A percentile compares a stretch with the other conserved stretches of the same genome.
phyloP scores from a whole-genome alignment of 2,329 filamentous ascomycete species.

The Ramularia endophylla region DNA sequence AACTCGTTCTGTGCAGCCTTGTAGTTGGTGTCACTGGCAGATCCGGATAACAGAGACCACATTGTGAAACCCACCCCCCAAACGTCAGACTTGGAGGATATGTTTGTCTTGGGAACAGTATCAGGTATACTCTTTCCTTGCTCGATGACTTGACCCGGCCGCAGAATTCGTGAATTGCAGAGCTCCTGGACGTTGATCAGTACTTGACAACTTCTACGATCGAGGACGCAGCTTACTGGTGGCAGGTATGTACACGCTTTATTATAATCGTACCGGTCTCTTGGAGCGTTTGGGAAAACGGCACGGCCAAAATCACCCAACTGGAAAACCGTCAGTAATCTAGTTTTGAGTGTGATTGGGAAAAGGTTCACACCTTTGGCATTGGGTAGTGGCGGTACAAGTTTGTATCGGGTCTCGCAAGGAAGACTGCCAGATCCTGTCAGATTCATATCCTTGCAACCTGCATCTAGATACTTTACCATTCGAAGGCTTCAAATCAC shows the following conservation, averaged over 20 bases:
- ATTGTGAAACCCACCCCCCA: conserved; percentile 13
- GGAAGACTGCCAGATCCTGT: conserved; percentile 6
- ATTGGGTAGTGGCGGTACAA: conserved; percentile 7
- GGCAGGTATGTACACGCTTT: too few species aligned
- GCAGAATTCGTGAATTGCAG: too few species aligned
- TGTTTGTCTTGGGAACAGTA: neutral
- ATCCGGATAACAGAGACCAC: conserved; percentile 6
- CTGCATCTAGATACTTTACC: neutral
- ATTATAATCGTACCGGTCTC: too few species aligned
- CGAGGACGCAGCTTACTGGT: neutral
- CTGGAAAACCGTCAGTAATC: neutral
- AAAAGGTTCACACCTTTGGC: conserved; percentile 1
- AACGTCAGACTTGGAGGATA: conserved; percentile 13
- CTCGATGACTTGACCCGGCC: too few species aligned
- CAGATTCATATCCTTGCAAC: neutral
- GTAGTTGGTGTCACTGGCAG: neutral
- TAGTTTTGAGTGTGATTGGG: neutral
- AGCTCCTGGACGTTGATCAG: too few species aligned
- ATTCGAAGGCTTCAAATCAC: conserved; percentile 11
- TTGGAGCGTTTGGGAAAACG: neutral
- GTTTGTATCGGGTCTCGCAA: conserved; percentile 3
- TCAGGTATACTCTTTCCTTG: too few species aligned
- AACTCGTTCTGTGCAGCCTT: neutral
- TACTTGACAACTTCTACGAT: too few species aligned
- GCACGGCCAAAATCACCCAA: conserved; percentile 12